Base-by-base conservation (phyloP, 805 yeast species). In the Kuraishia hungarica region DNA sequence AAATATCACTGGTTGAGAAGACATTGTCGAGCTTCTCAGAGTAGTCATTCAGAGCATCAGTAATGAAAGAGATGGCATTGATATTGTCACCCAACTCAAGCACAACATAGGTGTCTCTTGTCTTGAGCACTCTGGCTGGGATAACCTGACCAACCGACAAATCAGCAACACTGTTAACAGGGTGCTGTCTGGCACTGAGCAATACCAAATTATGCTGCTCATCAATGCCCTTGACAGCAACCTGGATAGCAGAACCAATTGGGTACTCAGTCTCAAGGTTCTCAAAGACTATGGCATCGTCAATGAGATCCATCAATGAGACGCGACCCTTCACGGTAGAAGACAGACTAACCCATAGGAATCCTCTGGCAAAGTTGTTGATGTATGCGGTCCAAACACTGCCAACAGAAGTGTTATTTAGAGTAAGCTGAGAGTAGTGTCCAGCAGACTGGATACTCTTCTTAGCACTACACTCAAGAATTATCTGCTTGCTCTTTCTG, bases 11-110 rank as follows among this genome's bases (percentile, higher is more conserved):
- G 3, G 72, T 69, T 2, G 74, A 65, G 65, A 71, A 86, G 4
- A 73, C 74, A 15, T 75, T 79, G 39, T 75, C 76, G 52, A 87
- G 68, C 51, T 78, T 74, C 47, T 76, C 70, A 39, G 82, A 74
- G 66, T 80, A 89, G 65, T 86, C 86, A 63, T 84, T 80, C 60
- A 87, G 72, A 5, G 96, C 90, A 67, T 90, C 97, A 2, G 94
- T 83, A 53, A 86, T 79, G 64, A 78, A 83, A 2, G 94, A 78
- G 54, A 84, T 75, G 2, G 87, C 92, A 39, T 78, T 76, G 10
- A 86, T 74, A 51, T 74, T 76, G 39, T 76, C 76, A n/a, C 90
- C 87, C 50, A 90, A 69, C 58, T 86, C 87, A 49, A 89, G 86
- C 60, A 87, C 68, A 48, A 89, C 83, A 60, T 77, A 82, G 49